phyloP scores from a whole-genome alignment of 2,329 filamentous ascomycete genomes.

The Lasiodiplodia sp. region DNA sequence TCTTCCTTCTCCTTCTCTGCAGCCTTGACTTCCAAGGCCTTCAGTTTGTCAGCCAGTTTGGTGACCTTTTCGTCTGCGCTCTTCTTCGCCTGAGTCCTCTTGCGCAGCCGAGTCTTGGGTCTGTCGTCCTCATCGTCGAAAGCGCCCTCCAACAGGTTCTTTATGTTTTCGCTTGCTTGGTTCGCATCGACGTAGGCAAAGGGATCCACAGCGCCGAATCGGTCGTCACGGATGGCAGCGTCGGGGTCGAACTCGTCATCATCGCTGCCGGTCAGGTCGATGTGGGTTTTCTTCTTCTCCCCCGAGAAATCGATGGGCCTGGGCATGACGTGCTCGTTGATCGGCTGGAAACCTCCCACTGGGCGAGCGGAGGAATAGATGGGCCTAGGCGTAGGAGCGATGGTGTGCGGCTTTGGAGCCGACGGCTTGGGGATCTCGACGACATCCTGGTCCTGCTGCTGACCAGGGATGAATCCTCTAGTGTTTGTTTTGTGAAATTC shows the following conservation, averaged over 20 bases:
- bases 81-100: constrained; percentile 46
- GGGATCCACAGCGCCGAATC: constrained; percentile 63
- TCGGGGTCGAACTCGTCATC: constrained; percentile 58
- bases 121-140: constrained; percentile 72
- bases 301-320: constrained; percentile 13
- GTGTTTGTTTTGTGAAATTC: constrained; percentile 54
- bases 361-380: constrained; percentile 61
- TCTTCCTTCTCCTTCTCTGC: constrained; percentile 60
- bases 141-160: constrained; percentile 80
- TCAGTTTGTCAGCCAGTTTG: constrained; percentile 53
- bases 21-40: constrained; percentile 50
- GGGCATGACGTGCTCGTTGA: constrained; percentile 37
- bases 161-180: constrained; percentile 78
- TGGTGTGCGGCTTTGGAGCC: constrained; percentile 51
- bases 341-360: constrained; percentile 49
- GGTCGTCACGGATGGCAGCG: constrained; percentile 53
- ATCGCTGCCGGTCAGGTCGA: constrained; percentile 57
- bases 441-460: constrained; percentile 40
- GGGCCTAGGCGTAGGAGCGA: constrained; percentile 59
- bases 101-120: constrained; percentile 52
- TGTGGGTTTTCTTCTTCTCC: constrained; percentile 47
- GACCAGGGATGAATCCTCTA: constrained; percentile 13
- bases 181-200: constrained; percentile 71
- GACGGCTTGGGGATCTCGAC: constrained; percentile 58
- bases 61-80: constrained; percentile 41